Evolutionary conservation across 2,329 filamentous ascomycete species (phyloP), one percentile per base, ranked within the genome.

Genomic region (Cladosporium sphaerospermum): DNA sequence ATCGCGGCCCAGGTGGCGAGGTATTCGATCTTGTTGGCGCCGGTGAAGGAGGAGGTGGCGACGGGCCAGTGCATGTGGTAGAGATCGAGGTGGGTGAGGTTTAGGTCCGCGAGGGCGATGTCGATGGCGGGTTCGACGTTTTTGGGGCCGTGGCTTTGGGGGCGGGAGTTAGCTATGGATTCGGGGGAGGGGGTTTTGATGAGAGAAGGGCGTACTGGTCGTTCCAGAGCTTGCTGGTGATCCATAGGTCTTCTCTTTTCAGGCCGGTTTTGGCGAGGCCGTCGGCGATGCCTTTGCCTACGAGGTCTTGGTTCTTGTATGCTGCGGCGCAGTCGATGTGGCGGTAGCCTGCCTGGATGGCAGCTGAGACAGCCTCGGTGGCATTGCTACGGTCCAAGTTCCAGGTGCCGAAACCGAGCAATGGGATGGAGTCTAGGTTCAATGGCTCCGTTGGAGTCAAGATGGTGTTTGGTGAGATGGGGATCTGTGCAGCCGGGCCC

Each of bases 1-100:
- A 91, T 82, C 31, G 80, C 80, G 63, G 86, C 82, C 86, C 66
- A 90, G 68, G 81, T 84, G 34, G 78, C 42, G 36, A 57, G 45
- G 52, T 62, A 65, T 43, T 58, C 55, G 57, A 66, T 62, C 14
- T 61, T 59, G 13, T 52, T 50, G 23, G 54, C 54, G 23, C 23
- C 23, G 16, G 16, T 18, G 49, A 58, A 56, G 36, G 52, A 19
- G n/a, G 31, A 45, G 31, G 52, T 50, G 7, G 62, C 59, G 3
- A 71, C 69, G 13, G 69, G 69, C 72, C 72, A 75, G 61, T 75
- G 72, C 67, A 75, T 74, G 52, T 73, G 69, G 60, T 74, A 75
- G 32, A 74, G 65, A 56, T 75, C 72, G 10, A 75, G 65, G 55
- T 74, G 73, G 34, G 65, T 62, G 6, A 72, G 62, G 16, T 64